Evolutionary conservation across 202 grass and related monocot genomes (phyloP).

Genomic region (Hordeum pubiflorum): DNA sequence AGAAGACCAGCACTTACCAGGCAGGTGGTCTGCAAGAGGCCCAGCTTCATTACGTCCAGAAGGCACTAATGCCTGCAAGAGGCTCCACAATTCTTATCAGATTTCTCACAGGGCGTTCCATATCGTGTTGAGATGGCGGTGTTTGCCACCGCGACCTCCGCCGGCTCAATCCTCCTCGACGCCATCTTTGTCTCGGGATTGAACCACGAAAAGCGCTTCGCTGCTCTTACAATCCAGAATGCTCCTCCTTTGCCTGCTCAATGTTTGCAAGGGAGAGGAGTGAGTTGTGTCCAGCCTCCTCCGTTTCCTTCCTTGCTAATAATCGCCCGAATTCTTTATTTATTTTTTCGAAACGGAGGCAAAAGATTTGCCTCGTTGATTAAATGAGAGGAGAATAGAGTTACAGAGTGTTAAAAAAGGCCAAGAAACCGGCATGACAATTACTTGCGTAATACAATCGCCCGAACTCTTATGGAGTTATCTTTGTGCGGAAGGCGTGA

Average conservation of each 20-base stretch:
- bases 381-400: no score
- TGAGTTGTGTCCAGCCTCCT: not conserved
- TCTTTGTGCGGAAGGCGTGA: no score
- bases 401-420: no score
- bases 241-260: not conserved
- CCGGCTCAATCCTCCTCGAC: not conserved
- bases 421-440: no score
- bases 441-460: no score
- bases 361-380: no score
- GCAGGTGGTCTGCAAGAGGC: not conserved
- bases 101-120: not conserved
- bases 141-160: not conserved
- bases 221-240: not conserved
- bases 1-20: not conserved
- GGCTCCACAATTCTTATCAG: conserved; percentile 31
- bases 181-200: conserved; percentile 15
- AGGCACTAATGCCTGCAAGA: not conserved
- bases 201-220: conserved; percentile 49
- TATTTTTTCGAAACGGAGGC: no score
- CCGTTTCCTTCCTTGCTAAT: not conserved
- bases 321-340: no score
- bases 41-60: no score
- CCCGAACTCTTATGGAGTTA: no score
- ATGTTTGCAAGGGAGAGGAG: not conserved
- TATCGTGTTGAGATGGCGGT: not conserved